Conservation (phyloP, 306 rosid genomes). For the Carpinus viminea region DNA sequence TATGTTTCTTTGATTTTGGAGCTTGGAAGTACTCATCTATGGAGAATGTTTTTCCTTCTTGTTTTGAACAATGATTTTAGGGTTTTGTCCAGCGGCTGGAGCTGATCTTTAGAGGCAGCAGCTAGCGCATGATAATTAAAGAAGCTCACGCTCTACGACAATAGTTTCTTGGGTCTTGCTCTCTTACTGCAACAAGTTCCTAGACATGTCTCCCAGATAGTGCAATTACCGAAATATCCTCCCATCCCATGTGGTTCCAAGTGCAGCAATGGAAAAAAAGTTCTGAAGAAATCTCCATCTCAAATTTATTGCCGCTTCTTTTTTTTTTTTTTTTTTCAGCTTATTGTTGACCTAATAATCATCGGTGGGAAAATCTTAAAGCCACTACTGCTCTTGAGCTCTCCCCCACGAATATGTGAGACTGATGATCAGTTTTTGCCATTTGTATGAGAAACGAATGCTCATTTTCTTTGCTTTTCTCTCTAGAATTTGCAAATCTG, state of each 20-base stretch:
- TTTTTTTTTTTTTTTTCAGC: not conserved
- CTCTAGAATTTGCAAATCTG: not conserved
- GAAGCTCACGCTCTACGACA: slow-evolving; percentile 22
- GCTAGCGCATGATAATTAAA: not conserved
- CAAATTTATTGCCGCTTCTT: not conserved
- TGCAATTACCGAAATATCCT: slow-evolving; percentile 41
- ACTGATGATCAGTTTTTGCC: not conserved
- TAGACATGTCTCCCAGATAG: slow-evolving; percentile 29
- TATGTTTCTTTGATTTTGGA: no score
- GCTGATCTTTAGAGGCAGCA: not conserved
- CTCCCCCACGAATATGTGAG: no score
- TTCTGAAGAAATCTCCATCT: not conserved
- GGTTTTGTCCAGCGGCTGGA: slow-evolving; percentile 24
- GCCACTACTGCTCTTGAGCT: not conserved
- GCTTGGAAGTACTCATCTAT: no score
- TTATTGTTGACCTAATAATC: not conserved
- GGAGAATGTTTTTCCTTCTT: not conserved
- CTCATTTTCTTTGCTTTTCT: not conserved
- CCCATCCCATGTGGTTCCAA: not conserved
- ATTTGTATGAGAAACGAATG: not conserved
- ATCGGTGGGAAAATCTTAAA: no score
- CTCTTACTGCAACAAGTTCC: slow-evolving; percentile 55
- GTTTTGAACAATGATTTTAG: not conserved
- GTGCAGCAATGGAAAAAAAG: not conserved
- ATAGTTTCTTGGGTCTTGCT: slow-evolving; percentile 34